phyloP scores from a whole-genome alignment of 805 yeast genomes.

The Pichia insulana region DNA sequence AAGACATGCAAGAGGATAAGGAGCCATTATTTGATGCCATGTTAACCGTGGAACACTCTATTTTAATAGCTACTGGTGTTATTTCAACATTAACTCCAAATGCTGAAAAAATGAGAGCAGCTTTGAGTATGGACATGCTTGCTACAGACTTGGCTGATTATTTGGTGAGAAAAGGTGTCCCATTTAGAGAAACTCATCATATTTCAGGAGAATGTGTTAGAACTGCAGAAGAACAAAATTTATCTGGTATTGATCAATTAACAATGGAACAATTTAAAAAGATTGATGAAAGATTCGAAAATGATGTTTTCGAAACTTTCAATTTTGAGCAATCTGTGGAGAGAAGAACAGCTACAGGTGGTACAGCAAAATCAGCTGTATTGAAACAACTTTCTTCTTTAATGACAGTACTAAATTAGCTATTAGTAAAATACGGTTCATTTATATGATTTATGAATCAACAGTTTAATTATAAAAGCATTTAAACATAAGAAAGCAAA shows the following conservation, averaged over 20 bases:
- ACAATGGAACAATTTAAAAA: conserved; percentile 65
- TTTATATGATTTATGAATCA: no score
- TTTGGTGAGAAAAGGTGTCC: conserved; percentile 94
- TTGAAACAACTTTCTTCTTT: conserved; percentile 52
- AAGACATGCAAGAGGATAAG: conserved; percentile 98
- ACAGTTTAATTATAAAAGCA: neutral
- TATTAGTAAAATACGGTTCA: neutral
- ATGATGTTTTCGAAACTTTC: conserved; percentile 78
- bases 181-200: conserved; percentile 98
- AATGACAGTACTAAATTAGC: conserved; percentile 2
- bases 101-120: conserved; percentile 68
- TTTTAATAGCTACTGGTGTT: conserved; percentile 93
- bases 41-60: conserved; percentile 86
- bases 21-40: conserved; percentile 95
- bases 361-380: conserved; percentile 92
- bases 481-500: neutral
- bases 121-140: conserved; percentile 97
- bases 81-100: conserved; percentile 75
- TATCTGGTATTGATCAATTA: conserved; percentile 82
- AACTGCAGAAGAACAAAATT: conserved; percentile 66
- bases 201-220: conserved; percentile 97
- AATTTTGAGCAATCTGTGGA: conserved; percentile 92
- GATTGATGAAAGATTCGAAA: conserved; percentile 73
- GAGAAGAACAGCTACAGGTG: conserved; percentile 94
- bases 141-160: conserved; percentile 98